phyloP scores from a whole-genome alignment of 2,329 filamentous ascomycete species.

The Byssoonygena ceratinophila region DNA sequence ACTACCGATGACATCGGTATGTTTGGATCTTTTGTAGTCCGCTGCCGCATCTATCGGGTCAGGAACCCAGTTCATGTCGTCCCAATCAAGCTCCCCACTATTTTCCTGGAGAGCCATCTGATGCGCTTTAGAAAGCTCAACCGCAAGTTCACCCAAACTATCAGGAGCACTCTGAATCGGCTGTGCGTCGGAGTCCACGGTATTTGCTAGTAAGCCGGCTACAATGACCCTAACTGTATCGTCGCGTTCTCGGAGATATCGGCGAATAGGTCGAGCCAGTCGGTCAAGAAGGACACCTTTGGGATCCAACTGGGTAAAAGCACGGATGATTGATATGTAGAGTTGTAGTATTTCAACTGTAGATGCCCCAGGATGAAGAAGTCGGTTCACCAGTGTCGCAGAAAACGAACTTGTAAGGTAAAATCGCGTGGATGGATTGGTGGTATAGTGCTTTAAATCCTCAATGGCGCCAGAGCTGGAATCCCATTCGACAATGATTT shows the following conservation, averaged over 20 bases:
- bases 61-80: constrained; percentile 86
- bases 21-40: constrained; percentile 81
- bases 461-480: constrained; percentile 49
- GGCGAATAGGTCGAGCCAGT: constrained; percentile 53
- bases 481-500: constrained; percentile 53
- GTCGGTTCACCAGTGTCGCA: constrained; percentile 42
- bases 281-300: constrained; percentile 57
- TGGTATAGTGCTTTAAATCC: constrained; percentile 50
- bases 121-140: constrained; percentile 39
- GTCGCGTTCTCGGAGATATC: constrained; percentile 53
- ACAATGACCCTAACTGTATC: constrained; percentile 58
- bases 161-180: constrained; percentile 27
- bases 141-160: constrained; percentile 43
- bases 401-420: constrained; percentile 47
- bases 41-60: constrained; percentile 87
- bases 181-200: constrained; percentile 32
- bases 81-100: constrained; percentile 68
- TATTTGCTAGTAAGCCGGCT: constrained; percentile 50
- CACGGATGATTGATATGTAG: constrained; percentile 57
- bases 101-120: constrained; percentile 37
- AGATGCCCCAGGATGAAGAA: constrained; percentile 54
- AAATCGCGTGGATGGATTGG: constrained; percentile 43
- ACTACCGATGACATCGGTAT: constrained; percentile 83
- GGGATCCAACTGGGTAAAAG: constrained; percentile 53
- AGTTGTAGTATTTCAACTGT: constrained; percentile 57